Conservation (phyloP, 371 early-diverging fungal species). For the Saksenaea vasiformis region DNA sequence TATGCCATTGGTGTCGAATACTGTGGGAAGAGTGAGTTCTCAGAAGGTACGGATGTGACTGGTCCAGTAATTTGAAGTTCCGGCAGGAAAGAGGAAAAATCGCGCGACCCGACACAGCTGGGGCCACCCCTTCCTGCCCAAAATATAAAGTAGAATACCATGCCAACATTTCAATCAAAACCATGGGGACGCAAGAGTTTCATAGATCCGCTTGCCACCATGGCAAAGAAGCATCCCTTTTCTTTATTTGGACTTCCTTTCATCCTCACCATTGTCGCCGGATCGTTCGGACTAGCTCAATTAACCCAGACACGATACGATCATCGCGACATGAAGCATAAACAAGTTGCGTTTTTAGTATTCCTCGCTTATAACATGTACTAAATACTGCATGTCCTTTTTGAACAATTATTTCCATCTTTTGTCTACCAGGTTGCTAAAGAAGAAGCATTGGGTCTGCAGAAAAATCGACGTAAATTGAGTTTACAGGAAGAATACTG, state of each 20-base stretch:
- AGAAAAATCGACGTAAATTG: conserved; percentile 53
- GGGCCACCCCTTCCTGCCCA: not conserved
- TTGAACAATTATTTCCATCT: not conserved
- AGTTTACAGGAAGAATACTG: conserved; percentile 72
- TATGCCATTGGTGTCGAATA: too few relatives aligned
- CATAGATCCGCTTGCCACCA: conserved; percentile 33
- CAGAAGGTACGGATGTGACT: too few relatives aligned
- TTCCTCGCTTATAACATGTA: conserved; percentile 10
- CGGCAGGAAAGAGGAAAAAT: too few relatives aligned
- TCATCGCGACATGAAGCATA: conserved; percentile 52
- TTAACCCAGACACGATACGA: conserved; percentile 69
- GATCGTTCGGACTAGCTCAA: conserved; percentile 58
- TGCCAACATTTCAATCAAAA: conserved; percentile 50
- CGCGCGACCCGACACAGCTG: too few relatives aligned
- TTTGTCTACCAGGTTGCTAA: conserved; percentile 49
- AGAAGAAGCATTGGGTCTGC: conserved; percentile 66
- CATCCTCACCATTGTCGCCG: conserved; percentile 54
- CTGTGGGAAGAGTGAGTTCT: too few relatives aligned
- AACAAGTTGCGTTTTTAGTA: conserved; percentile 14
- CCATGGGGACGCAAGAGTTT: conserved; percentile 32
- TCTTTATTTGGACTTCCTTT: conserved; percentile 70
- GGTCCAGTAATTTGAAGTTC: too few relatives aligned
- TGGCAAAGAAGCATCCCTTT: conserved; percentile 51
- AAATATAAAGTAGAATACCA: conserved; percentile 5
- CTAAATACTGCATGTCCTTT: not conserved